Evolutionary conservation across 805 yeast genomes (phyloP).

Genomic region (Metschnikowia proteae): DNA sequence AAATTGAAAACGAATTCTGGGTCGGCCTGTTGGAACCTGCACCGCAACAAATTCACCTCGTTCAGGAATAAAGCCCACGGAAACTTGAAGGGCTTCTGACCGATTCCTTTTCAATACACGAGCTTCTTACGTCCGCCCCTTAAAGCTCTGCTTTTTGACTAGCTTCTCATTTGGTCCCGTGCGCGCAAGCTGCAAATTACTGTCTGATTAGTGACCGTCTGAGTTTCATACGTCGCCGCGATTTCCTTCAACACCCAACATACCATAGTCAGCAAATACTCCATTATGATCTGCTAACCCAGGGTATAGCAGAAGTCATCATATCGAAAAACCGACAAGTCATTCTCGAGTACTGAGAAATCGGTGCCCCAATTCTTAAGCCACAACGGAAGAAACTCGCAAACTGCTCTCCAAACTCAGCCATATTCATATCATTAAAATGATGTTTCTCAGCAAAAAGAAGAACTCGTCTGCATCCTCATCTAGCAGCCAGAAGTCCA

Average conservation of each 20-base stretch:
- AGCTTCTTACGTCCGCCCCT: too few relatives aligned
- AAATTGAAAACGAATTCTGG: not conserved
- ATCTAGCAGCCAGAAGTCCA: constrained; percentile 8
- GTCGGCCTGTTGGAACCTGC: not conserved
- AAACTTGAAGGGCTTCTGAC: not conserved
- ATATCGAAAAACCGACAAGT: not conserved
- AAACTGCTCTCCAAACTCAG: not conserved
- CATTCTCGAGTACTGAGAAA: not conserved
- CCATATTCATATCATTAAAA: not conserved
- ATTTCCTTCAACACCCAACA: not conserved
- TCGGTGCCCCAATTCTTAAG: not conserved
- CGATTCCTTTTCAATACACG: not conserved
- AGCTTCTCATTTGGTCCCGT: not conserved
- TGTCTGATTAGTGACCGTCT: constrained; percentile 1
- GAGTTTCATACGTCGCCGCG: not conserved
- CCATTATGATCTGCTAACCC: constrained; percentile 5
- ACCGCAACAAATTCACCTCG: not conserved
- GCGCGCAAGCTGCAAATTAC: constrained; percentile 3
- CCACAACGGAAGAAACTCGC: not conserved
- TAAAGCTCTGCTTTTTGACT: not conserved
- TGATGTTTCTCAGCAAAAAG: constrained; percentile 21
- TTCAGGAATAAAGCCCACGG: not conserved
- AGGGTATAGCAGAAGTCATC: not conserved
- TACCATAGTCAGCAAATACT: not conserved
- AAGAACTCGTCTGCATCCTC: constrained; percentile 26